Evolutionary conservation across 2,329 filamentous ascomycete genomes (phyloP).

Genomic region (Colletotrichum sp.): DNA sequence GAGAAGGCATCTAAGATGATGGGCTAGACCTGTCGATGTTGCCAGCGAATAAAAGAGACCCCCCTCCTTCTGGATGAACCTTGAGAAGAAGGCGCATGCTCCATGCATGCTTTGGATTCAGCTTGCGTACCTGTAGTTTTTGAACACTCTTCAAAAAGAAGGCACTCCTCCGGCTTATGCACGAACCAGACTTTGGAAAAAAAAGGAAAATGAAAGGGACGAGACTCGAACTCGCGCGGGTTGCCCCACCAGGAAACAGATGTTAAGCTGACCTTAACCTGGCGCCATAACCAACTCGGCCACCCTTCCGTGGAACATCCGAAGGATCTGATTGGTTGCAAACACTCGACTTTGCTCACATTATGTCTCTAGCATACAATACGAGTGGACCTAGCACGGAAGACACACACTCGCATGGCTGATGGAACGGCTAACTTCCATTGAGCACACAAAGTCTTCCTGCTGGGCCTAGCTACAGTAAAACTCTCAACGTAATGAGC

Average conservation of each 20-base stretch:
- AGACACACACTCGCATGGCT: background rate
- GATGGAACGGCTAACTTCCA: background rate
- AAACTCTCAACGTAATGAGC: background rate
- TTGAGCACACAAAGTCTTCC: background rate
- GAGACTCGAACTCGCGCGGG: conserved; percentile 12
- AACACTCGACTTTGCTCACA: rapidly evolving
- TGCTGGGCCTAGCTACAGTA: background rate
- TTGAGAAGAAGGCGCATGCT: background rate
- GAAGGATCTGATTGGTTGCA: background rate
- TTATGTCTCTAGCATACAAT: rapidly evolving
- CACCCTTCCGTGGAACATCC: background rate
- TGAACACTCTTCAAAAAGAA: background rate
- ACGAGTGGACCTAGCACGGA: rapidly evolving
- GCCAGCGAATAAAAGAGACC: background rate
- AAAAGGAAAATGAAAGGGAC: background rate
- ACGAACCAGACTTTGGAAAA: background rate
- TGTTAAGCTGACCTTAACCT: conserved; percentile 11
- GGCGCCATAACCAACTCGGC: conserved; percentile 13
- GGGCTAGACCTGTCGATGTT: background rate
- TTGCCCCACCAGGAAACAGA: conserved; percentile 13
- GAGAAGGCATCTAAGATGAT: background rate
- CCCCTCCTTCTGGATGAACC: background rate
- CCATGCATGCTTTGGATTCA: background rate
- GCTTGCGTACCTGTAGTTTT: rapidly evolving
- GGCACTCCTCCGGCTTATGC: rapidly evolving